phyloP scores from a whole-genome alignment of 805 yeast genomes.

The Starmerella sp. region DNA sequence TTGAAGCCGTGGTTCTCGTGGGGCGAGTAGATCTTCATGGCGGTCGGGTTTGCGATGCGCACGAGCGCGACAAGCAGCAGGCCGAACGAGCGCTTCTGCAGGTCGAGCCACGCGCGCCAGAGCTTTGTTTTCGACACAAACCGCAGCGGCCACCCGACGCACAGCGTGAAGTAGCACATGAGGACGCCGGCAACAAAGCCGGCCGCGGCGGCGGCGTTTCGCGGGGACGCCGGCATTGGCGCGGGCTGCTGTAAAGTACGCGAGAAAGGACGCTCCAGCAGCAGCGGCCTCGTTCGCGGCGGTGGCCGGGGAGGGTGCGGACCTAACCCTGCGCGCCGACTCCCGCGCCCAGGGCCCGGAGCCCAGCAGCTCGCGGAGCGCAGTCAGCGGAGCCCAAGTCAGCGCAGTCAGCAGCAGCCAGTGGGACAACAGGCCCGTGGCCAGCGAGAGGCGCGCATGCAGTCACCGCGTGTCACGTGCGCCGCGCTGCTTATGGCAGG shows the following conservation, averaged over 20 bases:
- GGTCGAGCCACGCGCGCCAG: constrained; percentile 20
- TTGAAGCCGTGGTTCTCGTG: constrained; percentile 4
- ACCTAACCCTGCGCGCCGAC: too few relatives aligned
- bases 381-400: too few relatives aligned
- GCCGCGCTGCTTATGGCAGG: background rate
- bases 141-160: constrained; percentile 18
- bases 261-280: too few relatives aligned
- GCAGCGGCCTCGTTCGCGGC: too few relatives aligned
- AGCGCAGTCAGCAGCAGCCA: too few relatives aligned
- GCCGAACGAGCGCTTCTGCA: constrained; percentile 18
- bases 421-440: too few relatives aligned
- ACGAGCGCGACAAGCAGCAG: constrained; percentile 7
- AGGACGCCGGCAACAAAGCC: constrained; percentile 12
- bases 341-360: too few relatives aligned
- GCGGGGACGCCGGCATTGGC: background rate
- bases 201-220: constrained; percentile 5
- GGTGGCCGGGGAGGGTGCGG: too few relatives aligned
- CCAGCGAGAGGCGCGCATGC: background rate
- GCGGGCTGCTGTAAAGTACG: too few relatives aligned
- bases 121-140: constrained; percentile 6
- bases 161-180: constrained; percentile 7
- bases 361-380: too few relatives aligned
- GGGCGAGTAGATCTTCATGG: constrained; percentile 12
- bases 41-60: constrained; percentile 14
- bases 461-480: background rate